Percentiles rank a stretch among this genome's conserved stretches.
These are phyloP conservation scores for Neonectria neomacrospora DNA, from an alignment of 2,329 filamentous ascomycete genomes.

Conservation along the genomic window DNA sequence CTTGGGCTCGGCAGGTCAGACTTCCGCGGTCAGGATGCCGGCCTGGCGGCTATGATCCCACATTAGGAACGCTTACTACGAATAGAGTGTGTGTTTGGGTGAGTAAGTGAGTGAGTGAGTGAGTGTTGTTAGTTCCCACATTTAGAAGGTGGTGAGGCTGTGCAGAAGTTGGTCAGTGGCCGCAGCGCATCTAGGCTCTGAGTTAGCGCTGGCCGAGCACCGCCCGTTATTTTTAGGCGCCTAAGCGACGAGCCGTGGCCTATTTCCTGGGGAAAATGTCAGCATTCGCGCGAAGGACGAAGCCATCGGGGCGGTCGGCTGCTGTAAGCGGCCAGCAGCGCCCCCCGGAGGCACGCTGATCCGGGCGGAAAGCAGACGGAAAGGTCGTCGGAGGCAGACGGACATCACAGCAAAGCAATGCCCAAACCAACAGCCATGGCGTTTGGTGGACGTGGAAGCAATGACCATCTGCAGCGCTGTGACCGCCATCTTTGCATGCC, in stretches of 20 bases:
- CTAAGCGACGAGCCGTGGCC: constrained; percentile 12
- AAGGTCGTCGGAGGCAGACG: not conserved
- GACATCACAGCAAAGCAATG: not conserved
- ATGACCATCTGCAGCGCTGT: not conserved
- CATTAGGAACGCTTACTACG: not conserved
- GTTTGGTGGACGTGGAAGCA: not conserved
- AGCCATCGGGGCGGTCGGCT: not conserved
- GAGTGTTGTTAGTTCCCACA: not conserved
- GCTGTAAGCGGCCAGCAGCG: constrained; percentile 9
- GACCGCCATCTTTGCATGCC: not conserved
- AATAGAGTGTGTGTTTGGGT: not conserved
- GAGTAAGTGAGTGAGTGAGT: not conserved
- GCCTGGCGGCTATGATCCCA: constrained; percentile 1
- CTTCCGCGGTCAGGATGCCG: constrained; percentile 16
- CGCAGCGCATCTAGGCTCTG: constrained; percentile 10
- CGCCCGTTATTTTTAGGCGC: no score
- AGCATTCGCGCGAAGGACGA: not conserved
- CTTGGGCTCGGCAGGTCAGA: constrained; percentile 11
- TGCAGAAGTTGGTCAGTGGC: constrained; percentile 9
- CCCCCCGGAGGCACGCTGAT: constrained; percentile 15
- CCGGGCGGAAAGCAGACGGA: constrained; percentile 6
- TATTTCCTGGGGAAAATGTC: not conserved
- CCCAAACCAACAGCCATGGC: not conserved
- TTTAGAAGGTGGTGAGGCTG: constrained; percentile 1
- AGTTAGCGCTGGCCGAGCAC: no score